A percentile compares a stretch with the other conserved stretches of the same genome.
phyloP scores from a whole-genome alignment of 169 alveolate species.

The Cryptosporidium ryanae region DNA sequence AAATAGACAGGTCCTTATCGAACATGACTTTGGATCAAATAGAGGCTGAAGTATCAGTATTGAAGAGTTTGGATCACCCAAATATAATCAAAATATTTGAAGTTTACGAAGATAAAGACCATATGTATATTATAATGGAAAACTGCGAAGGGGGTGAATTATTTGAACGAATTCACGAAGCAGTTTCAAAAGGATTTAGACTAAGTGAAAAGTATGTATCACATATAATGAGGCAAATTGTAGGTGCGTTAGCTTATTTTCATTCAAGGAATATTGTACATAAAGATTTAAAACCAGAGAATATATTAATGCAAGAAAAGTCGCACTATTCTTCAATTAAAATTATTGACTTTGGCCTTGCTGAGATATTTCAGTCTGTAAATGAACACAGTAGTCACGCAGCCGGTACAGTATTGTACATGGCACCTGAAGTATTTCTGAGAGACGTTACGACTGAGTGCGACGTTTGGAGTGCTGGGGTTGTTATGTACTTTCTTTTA shows the following conservation, averaged over 20 bases:
- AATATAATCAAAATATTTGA: conserved; percentile 90
- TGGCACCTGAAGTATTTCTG: conserved; percentile 90
- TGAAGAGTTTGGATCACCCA: conserved; percentile 91
- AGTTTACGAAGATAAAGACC: conserved; percentile 91
- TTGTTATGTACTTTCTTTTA: conserved; percentile 87
- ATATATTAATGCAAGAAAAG: conserved; percentile 89
- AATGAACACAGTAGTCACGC: conserved; percentile 88
- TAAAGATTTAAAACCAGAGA: conserved; percentile 97
- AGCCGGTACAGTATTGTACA: conserved; percentile 92
- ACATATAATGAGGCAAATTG: conserved; percentile 90
- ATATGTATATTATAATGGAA: conserved; percentile 92
- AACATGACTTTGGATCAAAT: conserved; percentile 77
- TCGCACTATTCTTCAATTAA: conserved; percentile 89
- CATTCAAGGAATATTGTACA: conserved; percentile 93
- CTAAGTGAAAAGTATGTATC: conserved; percentile 92
- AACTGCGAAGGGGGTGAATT: conserved; percentile 96
- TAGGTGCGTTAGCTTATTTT: conserved; percentile 93
- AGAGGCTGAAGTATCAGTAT: conserved; percentile 79
- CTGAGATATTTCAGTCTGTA: conserved; percentile 88
- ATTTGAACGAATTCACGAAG: conserved; percentile 93
- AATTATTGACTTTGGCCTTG: conserved; percentile 94
- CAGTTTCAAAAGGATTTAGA: conserved; percentile 71
- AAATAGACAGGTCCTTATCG: conserved; percentile 76
- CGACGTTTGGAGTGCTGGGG: conserved; percentile 93
- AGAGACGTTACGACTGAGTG: conserved; percentile 85